These are phyloP conservation scores for Lecanicillium sp. DNA, from an alignment of 2,329 filamentous ascomycete species.

Conservation along the genomic window DNA sequence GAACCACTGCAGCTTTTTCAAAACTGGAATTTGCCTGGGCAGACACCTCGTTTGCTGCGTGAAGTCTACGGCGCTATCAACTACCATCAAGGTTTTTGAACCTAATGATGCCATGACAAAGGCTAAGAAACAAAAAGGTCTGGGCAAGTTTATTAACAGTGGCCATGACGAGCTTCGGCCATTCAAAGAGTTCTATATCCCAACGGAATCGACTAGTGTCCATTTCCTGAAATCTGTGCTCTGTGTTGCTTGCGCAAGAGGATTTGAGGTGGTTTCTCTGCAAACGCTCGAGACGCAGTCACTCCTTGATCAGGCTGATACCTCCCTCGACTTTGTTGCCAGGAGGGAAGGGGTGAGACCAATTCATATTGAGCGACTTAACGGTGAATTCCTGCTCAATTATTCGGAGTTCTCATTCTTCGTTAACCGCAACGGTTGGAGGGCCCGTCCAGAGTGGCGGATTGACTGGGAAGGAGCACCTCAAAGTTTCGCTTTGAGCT, in stretches of 20 bases:
- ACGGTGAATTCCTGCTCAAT: conserved; percentile 94
- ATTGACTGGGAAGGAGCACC: conserved; percentile 97
- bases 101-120: conserved; percentile 91
- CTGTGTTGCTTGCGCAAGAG: conserved; percentile 89
- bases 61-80: conserved; percentile 87
- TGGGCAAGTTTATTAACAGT: conserved; percentile 89
- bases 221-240: conserved; percentile 96
- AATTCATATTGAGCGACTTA: conserved; percentile 94
- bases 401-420: conserved; percentile 99
- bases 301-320: conserved; percentile 93
- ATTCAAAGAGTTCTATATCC: conserved; percentile 99
- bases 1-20: conserved; percentile 98
- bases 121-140: conserved; percentile 90
- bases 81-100: conserved; percentile 98
- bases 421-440: conserved; percentile 97
- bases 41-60: conserved; percentile 94
- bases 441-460: conserved; percentile 90
- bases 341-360: conserved; percentile 89
- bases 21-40: conserved; percentile 88
- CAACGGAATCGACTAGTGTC: conserved; percentile 94
- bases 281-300: conserved; percentile 98
- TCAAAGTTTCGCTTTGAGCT: conserved; percentile 86
- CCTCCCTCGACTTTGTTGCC: conserved; percentile 93
- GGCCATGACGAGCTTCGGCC: conserved; percentile 93
- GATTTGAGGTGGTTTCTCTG: conserved; percentile 93